Conservation (phyloP, 2,329 filamentous ascomycete genomes). For the Daldinia sp. region DNA sequence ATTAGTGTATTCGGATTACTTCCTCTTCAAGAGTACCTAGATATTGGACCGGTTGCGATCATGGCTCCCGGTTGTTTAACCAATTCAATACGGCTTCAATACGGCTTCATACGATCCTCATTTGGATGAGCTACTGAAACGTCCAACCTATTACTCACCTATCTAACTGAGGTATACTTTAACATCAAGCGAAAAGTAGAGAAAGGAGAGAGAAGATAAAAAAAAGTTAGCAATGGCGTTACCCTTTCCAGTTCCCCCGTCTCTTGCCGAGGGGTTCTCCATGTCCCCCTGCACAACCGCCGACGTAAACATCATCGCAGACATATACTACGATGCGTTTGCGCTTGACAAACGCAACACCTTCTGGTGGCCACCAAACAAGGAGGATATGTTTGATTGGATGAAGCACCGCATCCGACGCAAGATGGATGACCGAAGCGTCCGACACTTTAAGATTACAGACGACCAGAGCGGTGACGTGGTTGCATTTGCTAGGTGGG, state of each 20-base stretch:
- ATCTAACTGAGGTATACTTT: too few species aligned
- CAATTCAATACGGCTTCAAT: neutral
- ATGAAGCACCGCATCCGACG: slow-evolving; percentile 41
- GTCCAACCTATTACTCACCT: neutral
- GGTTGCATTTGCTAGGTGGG: slow-evolving; percentile 49
- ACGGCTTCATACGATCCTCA: neutral
- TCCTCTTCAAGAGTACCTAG: slow-evolving; percentile 3
- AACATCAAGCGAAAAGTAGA: neutral
- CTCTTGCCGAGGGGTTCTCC: slow-evolving; percentile 39
- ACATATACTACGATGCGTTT: slow-evolving; percentile 44
- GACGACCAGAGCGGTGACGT: slow-evolving; percentile 42
- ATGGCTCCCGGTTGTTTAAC: neutral
- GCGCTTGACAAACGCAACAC: slow-evolving; percentile 37
- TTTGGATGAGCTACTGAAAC: neutral
- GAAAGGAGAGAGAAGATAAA: neutral
- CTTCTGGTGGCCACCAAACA: slow-evolving; percentile 45
- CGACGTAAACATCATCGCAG: slow-evolving; percentile 44
- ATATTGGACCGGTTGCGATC: neutral
- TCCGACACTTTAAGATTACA: slow-evolving; percentile 48
- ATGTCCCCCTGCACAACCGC: slow-evolving; percentile 40
- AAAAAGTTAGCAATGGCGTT: slow-evolving; percentile 36
- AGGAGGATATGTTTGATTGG: slow-evolving; percentile 43
- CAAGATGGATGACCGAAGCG: slow-evolving; percentile 43
- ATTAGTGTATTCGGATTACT: slow-evolving; percentile 4
- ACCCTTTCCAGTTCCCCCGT: slow-evolving; percentile 40